phyloP scores from a whole-genome alignment of 148 eudicot genomes.

The Oxyria digyna region DNA sequence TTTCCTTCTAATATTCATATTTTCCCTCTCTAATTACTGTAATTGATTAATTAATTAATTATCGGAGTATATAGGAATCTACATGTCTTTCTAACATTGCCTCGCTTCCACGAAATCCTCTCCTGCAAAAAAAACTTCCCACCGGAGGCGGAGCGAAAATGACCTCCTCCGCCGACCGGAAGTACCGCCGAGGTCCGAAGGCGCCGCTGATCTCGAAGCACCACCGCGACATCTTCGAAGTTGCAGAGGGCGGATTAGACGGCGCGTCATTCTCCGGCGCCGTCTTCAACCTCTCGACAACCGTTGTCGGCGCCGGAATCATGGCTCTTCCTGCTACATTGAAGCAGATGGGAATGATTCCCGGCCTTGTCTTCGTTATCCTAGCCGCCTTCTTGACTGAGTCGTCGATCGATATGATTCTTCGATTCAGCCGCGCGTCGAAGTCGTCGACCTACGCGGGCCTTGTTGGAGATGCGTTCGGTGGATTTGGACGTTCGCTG shows the following conservation, averaged over 20 bases:
- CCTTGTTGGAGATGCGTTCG: slow-evolving; percentile 71
- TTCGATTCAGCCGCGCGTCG: slow-evolving; percentile 52
- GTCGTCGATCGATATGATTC: slow-evolving; percentile 54
- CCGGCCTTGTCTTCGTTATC: slow-evolving; percentile 45
- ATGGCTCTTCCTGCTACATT: slow-evolving; percentile 82
- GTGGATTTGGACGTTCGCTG: slow-evolving; percentile 44
- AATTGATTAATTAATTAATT: too few species aligned
- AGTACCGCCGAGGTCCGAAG: slow-evolving; percentile 24
- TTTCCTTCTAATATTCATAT: too few species aligned
- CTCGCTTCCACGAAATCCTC: neutral
- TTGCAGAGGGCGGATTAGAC: slow-evolving; percentile 18
- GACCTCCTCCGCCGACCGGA: slow-evolving; percentile 1
- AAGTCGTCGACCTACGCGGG: slow-evolving; percentile 48
- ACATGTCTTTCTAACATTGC: slow-evolving; percentile 1
- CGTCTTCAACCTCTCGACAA: slow-evolving; percentile 66
- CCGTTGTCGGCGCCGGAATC: slow-evolving; percentile 82
- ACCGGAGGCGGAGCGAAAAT: neutral
- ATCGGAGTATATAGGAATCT: too few species aligned
- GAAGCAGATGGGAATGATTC: slow-evolving; percentile 60
- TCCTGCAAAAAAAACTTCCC: neutral
- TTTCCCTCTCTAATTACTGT: too few species aligned
- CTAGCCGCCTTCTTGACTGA: slow-evolving; percentile 57
- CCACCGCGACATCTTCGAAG: slow-evolving; percentile 19
- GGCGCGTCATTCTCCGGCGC: slow-evolving; percentile 52
- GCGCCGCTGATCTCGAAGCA: slow-evolving; percentile 38